phyloP scores from a whole-genome alignment of 139 green algal species.

The Coelastrella sp. region DNA sequence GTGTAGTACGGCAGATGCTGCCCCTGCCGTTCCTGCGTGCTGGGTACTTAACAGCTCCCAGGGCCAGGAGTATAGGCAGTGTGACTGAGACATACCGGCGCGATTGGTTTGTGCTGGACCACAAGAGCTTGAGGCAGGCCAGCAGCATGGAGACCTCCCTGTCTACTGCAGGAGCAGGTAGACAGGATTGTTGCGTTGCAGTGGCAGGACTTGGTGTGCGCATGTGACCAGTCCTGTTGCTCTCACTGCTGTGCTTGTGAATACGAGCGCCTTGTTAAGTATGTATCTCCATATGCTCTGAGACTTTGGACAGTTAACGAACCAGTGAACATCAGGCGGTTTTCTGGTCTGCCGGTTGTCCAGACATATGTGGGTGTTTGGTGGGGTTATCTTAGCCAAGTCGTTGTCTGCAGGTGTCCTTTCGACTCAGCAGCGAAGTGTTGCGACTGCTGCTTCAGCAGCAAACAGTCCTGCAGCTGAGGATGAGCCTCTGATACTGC shows the following conservation, averaged over 20 bases:
- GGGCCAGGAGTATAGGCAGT: constrained; percentile 26
- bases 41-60: constrained; percentile 61
- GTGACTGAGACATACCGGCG: constrained; percentile 60
- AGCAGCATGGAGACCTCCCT: constrained; percentile 50
- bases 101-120: constrained; percentile 75
- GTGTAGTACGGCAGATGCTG: constrained; percentile 74
- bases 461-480: background rate
- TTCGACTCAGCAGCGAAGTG: background rate
- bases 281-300: no score
- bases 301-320: no score
- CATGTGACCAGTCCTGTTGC: background rate
- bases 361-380: background rate
- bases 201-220: background rate
- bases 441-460: background rate
- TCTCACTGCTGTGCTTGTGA: no score
- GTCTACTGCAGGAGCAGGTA: constrained; percentile 29
- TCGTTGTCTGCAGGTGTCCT: background rate
- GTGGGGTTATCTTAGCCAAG: background rate
- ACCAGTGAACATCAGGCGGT: no score
- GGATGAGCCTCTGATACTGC: constrained; percentile 56
- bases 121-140: constrained; percentile 56
- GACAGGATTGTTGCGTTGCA: background rate
- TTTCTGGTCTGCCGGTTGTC: no score
- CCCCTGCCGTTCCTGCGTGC: constrained; percentile 81
- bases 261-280: no score